Conservation (phyloP, 257 asterid genomes). For the Solanum corneliomulleri region DNA sequence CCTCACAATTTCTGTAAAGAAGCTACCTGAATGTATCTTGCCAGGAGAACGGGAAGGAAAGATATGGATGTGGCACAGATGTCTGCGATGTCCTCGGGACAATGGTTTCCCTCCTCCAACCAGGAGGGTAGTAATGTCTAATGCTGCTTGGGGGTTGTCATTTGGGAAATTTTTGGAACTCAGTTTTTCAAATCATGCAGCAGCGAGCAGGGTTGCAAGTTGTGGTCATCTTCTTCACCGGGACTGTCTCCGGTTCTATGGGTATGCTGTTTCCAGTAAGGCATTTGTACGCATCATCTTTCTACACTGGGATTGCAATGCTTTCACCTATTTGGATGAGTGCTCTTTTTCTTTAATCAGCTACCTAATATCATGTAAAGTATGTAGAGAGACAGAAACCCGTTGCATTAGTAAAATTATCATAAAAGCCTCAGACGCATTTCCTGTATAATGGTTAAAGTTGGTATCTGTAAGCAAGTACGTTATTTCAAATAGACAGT, state of each 20-base stretch:
- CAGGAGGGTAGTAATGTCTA: constrained; percentile 87
- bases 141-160: constrained; percentile 98
- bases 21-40: constrained; percentile 57
- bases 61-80: constrained; percentile 99
- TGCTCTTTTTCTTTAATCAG: neutral
- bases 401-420: neutral
- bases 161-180: constrained; percentile 97
- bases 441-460: neutral
- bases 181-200: constrained; percentile 96
- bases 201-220: constrained; percentile 97
- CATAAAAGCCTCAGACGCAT: neutral
- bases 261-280: constrained; percentile 36
- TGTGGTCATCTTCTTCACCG: constrained; percentile 96
- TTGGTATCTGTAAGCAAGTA: neutral
- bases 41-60: constrained; percentile 80
- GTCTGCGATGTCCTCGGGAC: constrained; percentile 81
- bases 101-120: constrained; percentile 93
- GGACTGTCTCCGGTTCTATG: constrained; percentile 95
- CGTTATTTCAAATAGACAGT: neutral
- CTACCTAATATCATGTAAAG: neutral
- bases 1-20: constrained; percentile 89
- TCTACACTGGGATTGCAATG: neutral
- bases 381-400: neutral
- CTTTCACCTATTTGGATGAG: neutral
- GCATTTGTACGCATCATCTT: neutral